Base-by-base conservation (phyloP, 768 basidiomycete genomes). In the Boletus reticulatus region DNA sequence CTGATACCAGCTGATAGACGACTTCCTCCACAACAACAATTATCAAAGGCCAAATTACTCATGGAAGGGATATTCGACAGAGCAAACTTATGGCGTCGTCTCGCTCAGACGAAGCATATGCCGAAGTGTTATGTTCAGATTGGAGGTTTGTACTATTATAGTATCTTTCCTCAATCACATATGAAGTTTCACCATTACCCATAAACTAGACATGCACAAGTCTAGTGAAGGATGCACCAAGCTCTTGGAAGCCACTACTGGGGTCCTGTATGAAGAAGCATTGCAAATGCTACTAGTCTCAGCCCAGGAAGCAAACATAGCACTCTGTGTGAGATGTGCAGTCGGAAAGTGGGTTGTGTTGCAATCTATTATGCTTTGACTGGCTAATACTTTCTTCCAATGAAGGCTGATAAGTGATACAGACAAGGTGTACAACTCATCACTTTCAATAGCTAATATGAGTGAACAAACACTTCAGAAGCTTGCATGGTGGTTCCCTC, bases 241-340 rank as follows among this genome's bases (percentile, higher is more conserved):
- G 16, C 42, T 59, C 0, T 7, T 59, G 14, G 50, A 59, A 29
- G 36, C 9, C 2, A 56, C 55, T 4, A 29, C 41, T 36, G 11
- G 1, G 14, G 43, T 19, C 10, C 14, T 59, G 2, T 6, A 6
- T 29, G 43, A 57, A 3, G 38, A 49, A 34, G 19, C 42, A 3
- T 43, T 57, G 17, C 27, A 52, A 36, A 44, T 56, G 47, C 7
- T 59, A 4, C 24, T 56, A 4, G 43, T 57, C n/a, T 56, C 58
- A 9, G 50, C 58, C 4, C 50, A 59, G 32, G 39, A 52, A 16
- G 38, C 37, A 27, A 59, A 59, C 8, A 36, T 57, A 10, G n/a
- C 3, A 16, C 37, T 59, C 19, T 59, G 55, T 45, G 24, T 57
- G 2, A 51, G 19, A 41, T 56, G 41, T 59, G 54, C 58, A 38